A percentile compares a stretch with the other conserved stretches of the same genome.
Evolutionary conservation across 257 asterid species (phyloP).

Genomic region (Ligustrum vulgare): DNA sequence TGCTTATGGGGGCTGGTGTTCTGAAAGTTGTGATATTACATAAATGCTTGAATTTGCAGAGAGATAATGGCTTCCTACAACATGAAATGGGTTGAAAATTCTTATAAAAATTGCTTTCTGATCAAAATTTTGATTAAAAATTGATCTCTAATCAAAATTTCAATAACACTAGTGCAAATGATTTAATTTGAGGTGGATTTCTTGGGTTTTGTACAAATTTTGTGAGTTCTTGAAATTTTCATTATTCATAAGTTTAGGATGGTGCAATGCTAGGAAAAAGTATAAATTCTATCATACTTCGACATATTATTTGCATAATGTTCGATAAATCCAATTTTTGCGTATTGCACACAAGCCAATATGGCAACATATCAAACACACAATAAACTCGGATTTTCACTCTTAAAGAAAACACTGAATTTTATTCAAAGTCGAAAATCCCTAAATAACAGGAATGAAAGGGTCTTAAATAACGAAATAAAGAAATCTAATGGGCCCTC

Average conservation of each 20-base stretch:
- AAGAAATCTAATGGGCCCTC: too few relatives aligned
- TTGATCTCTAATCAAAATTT: conserved; percentile 38
- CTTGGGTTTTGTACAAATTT: neutral
- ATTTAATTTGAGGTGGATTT: conserved; percentile 14
- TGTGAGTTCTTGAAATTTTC: neutral
- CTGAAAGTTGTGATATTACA: conserved; percentile 3
- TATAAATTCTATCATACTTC: neutral
- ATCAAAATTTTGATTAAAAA: conserved; percentile 42
- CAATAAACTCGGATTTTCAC: too few relatives aligned
- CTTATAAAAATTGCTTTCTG: neutral
- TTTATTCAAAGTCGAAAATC: too few relatives aligned
- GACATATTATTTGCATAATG: neutral
- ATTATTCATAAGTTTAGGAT: neutral
- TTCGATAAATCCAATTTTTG: too few relatives aligned
- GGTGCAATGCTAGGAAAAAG: neutral
- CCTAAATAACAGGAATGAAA: too few relatives aligned
- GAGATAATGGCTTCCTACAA: conserved; percentile 60
- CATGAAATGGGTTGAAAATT: conserved; percentile 55
- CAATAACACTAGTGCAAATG: conserved; percentile 48
- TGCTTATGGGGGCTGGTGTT: conserved; percentile 69
- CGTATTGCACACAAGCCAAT: too few relatives aligned
- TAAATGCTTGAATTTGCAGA: conserved; percentile 42
- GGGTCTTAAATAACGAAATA: too few relatives aligned
- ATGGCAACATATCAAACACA: too few relatives aligned
- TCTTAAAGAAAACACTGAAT: too few relatives aligned